These are phyloP conservation scores for Solanum chaucha DNA, from an alignment of 257 asterid species.

Conservation along the genomic window DNA sequence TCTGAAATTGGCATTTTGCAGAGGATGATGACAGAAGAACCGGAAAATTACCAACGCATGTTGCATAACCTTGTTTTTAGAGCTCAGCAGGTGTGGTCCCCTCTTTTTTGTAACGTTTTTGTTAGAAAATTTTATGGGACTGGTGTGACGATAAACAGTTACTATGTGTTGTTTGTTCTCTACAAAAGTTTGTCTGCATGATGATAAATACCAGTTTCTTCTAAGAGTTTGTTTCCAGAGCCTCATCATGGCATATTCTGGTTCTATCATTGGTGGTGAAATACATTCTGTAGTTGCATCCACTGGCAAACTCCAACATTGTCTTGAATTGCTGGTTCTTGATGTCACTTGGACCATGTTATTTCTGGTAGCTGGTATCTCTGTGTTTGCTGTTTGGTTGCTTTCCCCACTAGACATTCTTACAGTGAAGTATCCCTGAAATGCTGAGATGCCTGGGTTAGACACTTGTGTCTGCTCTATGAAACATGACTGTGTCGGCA, in stretches of 20 bases:
- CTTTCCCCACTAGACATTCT: neutral
- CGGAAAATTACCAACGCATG: conserved; percentile 89
- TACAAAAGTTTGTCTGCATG: neutral
- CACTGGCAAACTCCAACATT: neutral
- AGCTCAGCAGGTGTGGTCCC: conserved; percentile 81
- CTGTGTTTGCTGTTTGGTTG: neutral
- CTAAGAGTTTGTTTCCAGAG: neutral
- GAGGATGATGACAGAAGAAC: conserved; percentile 99
- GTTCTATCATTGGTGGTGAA: neutral
- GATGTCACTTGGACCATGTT: neutral
- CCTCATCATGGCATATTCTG: neutral
- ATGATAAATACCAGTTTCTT: neutral
- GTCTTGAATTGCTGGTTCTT: neutral
- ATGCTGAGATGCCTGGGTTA: neutral
- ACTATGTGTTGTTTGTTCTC: neutral
- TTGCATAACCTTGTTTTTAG: conserved; percentile 86
- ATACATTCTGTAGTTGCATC: neutral
- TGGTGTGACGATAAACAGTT: neutral
- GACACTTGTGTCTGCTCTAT: neutral
- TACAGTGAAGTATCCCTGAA: neutral
- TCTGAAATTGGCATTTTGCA: conserved; percentile 23
- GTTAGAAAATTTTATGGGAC: neutral
- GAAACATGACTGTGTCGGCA: neutral
- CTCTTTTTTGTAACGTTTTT: neutral
- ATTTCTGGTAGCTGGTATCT: neutral